Evolutionary conservation across 169 alveolate genomes (phyloP).

Genomic region (Blepharisma undulans): DNA sequence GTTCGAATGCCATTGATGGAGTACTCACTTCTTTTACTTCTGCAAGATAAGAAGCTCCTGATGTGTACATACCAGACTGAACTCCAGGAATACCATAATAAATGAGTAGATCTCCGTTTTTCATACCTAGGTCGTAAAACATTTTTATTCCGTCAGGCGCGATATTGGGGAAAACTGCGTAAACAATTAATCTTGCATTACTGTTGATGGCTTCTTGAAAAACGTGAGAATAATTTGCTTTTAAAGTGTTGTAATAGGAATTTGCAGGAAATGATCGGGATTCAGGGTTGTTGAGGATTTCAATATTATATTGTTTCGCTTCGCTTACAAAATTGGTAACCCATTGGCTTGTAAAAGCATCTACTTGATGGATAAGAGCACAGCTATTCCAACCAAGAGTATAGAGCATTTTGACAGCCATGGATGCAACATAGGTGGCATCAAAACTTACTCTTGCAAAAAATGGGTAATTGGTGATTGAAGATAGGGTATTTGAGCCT

Average conservation of each 20-base stretch:
- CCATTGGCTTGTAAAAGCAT: neutral
- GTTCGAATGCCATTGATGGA: neutral
- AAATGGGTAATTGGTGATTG: neutral
- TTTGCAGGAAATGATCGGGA: neutral
- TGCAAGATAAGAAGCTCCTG: neutral
- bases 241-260: neutral
- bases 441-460: neutral
- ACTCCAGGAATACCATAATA: neutral
- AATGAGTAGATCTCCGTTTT: neutral
- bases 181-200: neutral
- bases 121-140: neutral
- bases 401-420: neutral
- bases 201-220: neutral
- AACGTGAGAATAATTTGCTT: neutral
- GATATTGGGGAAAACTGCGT: neutral
- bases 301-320: neutral
- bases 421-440: neutral
- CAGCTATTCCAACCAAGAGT: neutral
- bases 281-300: neutral
- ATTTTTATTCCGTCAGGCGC: neutral
- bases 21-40: neutral
- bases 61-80: neutral
- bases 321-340: neutral
- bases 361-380: neutral
- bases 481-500: neutral